phyloP scores from a whole-genome alignment of 2,329 filamentous ascomycete genomes.

The Tolypocladium pustulatum region DNA sequence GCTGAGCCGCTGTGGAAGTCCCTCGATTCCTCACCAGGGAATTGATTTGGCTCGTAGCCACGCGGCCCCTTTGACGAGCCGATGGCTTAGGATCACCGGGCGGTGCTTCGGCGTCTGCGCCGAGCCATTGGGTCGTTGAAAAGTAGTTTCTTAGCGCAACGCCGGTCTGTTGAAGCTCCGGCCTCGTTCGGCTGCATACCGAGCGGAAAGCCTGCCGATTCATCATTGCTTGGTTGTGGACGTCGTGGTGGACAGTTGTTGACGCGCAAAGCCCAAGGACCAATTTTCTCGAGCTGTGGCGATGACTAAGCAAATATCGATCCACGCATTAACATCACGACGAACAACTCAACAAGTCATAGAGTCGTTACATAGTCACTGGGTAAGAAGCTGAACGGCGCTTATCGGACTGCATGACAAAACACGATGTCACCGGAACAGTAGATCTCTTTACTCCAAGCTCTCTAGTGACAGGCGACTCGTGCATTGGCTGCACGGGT shows the following conservation, averaged over 20 bases:
- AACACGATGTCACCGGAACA: background rate
- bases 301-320: background rate
- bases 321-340: background rate
- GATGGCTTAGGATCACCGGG: constrained; percentile 11
- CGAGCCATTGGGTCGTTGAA: constrained; percentile 25
- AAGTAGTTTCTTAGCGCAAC: constrained; percentile 21
- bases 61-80: constrained; percentile 19
- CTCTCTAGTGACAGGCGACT: background rate
- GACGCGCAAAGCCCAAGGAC: background rate
- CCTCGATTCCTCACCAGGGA: constrained; percentile 15
- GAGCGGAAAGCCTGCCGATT: constrained; percentile 27
- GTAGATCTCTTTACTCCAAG: constrained; percentile 3
- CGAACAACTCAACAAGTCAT: background rate
- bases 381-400: background rate
- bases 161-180: constrained; percentile 20
- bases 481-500: background rate
- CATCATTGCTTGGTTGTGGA: constrained; percentile 17
- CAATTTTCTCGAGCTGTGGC: background rate
- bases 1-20: background rate
- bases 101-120: constrained; percentile 15
- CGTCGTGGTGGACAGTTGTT: background rate
- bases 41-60: constrained; percentile 23
- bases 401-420: background rate
- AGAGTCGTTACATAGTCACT: background rate
- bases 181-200: constrained; percentile 22